These are phyloP conservation scores for Candida sojae DNA, from an alignment of 1,139 yeast species.

Conservation along the genomic window DNA sequence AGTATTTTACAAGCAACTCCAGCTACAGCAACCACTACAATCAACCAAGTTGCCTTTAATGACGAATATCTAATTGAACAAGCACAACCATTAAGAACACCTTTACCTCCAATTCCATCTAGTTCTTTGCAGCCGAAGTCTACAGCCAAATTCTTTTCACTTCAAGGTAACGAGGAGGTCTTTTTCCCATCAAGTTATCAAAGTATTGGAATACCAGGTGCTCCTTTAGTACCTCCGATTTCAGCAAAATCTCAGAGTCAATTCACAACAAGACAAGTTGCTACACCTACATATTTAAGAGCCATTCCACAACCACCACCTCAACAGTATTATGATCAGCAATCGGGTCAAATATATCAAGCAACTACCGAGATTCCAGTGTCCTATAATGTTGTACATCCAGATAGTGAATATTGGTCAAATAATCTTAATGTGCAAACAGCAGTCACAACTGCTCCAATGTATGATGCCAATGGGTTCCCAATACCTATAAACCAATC, in stretches of 20 bases:
- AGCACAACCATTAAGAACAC: slow-evolving; percentile 39
- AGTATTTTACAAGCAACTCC: slow-evolving; percentile 3
- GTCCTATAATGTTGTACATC: slow-evolving; percentile 13
- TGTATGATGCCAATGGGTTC: slow-evolving; percentile 10
- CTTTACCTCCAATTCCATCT: slow-evolving; percentile 21
- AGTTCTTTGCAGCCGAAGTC: slow-evolving; percentile 17
- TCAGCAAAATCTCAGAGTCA: slow-evolving; percentile 22
- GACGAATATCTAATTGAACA: slow-evolving; percentile 52
- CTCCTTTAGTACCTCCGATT: slow-evolving; percentile 14
- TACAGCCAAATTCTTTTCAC: slow-evolving; percentile 8
- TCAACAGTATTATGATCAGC: slow-evolving; percentile 15
- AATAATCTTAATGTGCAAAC: slow-evolving; percentile 11
- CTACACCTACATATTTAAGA: slow-evolving; percentile 16
- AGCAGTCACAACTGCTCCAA: slow-evolving; percentile 7
- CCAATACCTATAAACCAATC: slow-evolving; percentile 9
- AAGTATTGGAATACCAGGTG: slow-evolving; percentile 4
- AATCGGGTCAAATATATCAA: slow-evolving; percentile 11
- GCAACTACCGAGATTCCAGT: slow-evolving; percentile 7
- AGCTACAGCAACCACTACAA: slow-evolving; percentile 11
- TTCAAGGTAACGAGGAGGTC: slow-evolving; percentile 18
- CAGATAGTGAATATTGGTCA: slow-evolving; percentile 26
- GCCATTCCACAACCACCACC: slow-evolving; percentile 13
- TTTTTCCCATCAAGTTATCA: slow-evolving; percentile 16
- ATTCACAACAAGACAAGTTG: slow-evolving; percentile 11
- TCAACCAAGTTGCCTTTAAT: slow-evolving; percentile 37